Evolutionary conservation across 495 filamentous ascomycete species (phyloP).

Genomic region (Neurospora sp.): DNA sequence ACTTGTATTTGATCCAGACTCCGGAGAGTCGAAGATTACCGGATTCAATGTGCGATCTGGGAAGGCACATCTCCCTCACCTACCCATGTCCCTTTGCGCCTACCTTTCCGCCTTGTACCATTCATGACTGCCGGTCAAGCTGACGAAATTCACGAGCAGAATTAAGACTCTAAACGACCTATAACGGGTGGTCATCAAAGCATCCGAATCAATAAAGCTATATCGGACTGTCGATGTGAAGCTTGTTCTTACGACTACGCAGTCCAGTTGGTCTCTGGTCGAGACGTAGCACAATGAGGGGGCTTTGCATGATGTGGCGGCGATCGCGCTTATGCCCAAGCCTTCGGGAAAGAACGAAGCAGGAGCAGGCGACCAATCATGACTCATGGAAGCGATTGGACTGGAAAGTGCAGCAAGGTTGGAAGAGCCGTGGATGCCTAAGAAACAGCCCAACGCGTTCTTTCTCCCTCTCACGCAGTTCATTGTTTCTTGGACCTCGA

Average conservation of each 20-base stretch:
- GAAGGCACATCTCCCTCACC: background rate
- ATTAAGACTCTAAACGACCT: no score
- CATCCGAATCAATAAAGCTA: background rate
- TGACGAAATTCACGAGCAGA: background rate
- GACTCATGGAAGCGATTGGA: background rate
- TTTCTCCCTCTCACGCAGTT: background rate
- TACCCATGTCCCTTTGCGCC: background rate
- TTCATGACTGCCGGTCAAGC: background rate
- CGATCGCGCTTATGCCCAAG: background rate
- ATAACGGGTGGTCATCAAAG: background rate
- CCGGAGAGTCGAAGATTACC: background rate
- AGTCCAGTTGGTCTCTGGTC: background rate
- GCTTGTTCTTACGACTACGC: background rate
- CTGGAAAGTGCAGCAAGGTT: background rate
- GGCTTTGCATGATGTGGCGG: background rate
- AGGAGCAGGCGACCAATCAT: background rate
- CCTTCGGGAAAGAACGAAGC: background rate
- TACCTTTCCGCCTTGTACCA: background rate
- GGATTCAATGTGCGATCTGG: background rate
- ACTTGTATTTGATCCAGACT: background rate
- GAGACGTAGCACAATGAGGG: background rate
- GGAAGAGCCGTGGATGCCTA: background rate
- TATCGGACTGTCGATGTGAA: background rate
- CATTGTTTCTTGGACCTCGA: background rate
- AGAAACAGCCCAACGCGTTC: background rate